Base-by-base conservation (phyloP, 208 protist genomes). In the Wallacemonas sp. region DNA sequence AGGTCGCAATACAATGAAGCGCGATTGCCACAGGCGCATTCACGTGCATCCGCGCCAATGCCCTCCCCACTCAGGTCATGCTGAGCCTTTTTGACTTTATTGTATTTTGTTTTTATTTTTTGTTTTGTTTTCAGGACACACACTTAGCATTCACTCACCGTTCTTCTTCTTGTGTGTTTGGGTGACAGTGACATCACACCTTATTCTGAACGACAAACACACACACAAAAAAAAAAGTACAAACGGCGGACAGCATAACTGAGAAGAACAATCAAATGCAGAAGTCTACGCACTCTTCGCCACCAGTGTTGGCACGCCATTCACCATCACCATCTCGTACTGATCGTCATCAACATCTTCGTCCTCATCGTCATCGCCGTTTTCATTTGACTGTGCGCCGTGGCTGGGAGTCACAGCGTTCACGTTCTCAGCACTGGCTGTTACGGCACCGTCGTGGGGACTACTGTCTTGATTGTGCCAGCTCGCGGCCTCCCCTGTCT, bases 311-410 rank as follows among this genome's bases (percentile, higher is more conserved):
- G 79, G 67, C 34, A 88, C 74, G 55, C 87, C 87, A 56, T 93
- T 88, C 72, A 88, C 83, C 73, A 88, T 86, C 17, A 91, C 79
- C 75, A 90, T 68, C 68, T 90, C 80, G 49, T 88, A 81, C 61
- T 77, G 72, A 19, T 79, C 75, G 11, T 72, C 76, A 14, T 81
- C 84, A 22, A 78, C 79, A 3, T 89, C 83, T 30, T 90, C 82
- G 22, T 72, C 79, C 9, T 77, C 72, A 9, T 24, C 31, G 6
- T 39, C 19, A 0, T 27, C 62, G 30, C 19, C 26, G 24, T 6
- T 17, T 22, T n/a, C 39, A 6, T 45, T 14, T 12, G 5, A 8
- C n/a, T 31, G 12, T 33, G 11, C 34, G 59, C 22, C 22, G 61
- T 12, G 22, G 45, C 2, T 9, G 22, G 41, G 14, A 34, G 0